A percentile compares a stretch with the other conserved stretches of the same genome.
Conservation (phyloP, 805 yeast species). For the Lachancea quebecensis region DNA sequence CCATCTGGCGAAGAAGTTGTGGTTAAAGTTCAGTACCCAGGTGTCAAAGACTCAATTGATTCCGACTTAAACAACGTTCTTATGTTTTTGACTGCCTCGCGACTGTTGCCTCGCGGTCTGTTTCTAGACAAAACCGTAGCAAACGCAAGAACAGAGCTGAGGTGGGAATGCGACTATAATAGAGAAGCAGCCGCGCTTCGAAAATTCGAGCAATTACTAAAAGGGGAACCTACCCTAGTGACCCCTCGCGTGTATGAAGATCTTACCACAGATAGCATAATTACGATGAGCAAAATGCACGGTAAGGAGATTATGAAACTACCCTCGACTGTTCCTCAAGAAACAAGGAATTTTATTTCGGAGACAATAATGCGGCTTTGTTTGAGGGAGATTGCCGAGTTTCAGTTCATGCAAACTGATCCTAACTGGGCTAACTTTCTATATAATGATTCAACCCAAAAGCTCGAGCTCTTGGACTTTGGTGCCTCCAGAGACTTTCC, state of each 20-base stretch:
- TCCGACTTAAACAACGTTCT: slow-evolving; percentile 84
- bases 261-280: slow-evolving; percentile 70
- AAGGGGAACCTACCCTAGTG: slow-evolving; percentile 53
- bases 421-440: slow-evolving; percentile 99
- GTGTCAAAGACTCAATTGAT: slow-evolving; percentile 88
- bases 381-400: slow-evolving; percentile 73
- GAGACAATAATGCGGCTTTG: slow-evolving; percentile 82
- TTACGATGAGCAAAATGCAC: slow-evolving; percentile 83
- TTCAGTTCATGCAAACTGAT: slow-evolving; percentile 94
- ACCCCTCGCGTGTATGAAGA: slow-evolving; percentile 80
- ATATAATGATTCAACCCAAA: slow-evolving; percentile 61
- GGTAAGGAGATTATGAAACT: slow-evolving; percentile 81
- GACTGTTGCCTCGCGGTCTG: slow-evolving; percentile 82
- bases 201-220: slow-evolving; percentile 56
- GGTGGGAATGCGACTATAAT: slow-evolving; percentile 95
- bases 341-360: slow-evolving; percentile 72
- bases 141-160: slow-evolving; percentile 85
- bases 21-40: slow-evolving; percentile 95
- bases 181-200: slow-evolving; percentile 79
- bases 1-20: slow-evolving; percentile 69
- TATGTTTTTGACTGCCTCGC: slow-evolving; percentile 76
- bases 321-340: slow-evolving; percentile 53
- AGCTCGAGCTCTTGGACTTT: slow-evolving; percentile 84
- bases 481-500: slow-evolving; percentile 87
- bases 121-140: slow-evolving; percentile 88